Evolutionary conservation across 2,329 filamentous ascomycete species (phyloP).

Genomic region (Diaporthe vexans): DNA sequence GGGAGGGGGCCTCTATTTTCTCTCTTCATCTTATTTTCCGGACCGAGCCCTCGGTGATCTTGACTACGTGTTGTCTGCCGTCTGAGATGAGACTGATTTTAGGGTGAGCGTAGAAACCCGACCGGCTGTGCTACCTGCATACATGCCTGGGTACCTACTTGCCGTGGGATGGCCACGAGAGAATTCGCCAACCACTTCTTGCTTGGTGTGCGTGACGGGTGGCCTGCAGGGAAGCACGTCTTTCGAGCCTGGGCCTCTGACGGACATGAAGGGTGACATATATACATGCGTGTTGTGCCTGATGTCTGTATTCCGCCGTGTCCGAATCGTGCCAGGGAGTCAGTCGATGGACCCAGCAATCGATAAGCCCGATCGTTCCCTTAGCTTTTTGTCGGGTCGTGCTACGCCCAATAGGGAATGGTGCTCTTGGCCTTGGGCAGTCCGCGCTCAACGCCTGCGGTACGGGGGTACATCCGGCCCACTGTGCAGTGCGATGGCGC

Average conservation of each 20-base stretch:
- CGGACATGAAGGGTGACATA: background rate
- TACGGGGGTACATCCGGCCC: conserved; percentile 27
- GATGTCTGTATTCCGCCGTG: too few species aligned
- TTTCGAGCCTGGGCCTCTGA: background rate
- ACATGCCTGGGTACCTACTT: background rate
- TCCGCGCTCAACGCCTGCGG: conserved; percentile 28
- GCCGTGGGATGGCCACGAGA: background rate
- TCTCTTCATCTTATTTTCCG: too few species aligned
- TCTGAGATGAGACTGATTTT: conserved; percentile 6
- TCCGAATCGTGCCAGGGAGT: too few species aligned
- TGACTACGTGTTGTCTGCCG: too few species aligned
- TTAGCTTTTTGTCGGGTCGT: conserved; percentile 37
- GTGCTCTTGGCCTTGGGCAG: conserved; percentile 27
- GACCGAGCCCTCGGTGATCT: background rate
- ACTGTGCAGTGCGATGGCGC: conserved; percentile 21
- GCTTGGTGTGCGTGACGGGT: too few species aligned
- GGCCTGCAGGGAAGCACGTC: too few species aligned
- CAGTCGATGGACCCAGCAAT: conserved; percentile 17
- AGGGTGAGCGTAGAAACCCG: conserved; percentile 16
- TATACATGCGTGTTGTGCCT: too few species aligned
- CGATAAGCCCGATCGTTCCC: background rate
- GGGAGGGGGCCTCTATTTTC: too few species aligned
- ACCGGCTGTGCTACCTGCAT: background rate
- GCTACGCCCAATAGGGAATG: conserved; percentile 30
- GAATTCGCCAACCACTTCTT: background rate